phyloP scores from a whole-genome alignment of 148 eudicot species.

The Rhododendron kiyosumense region DNA sequence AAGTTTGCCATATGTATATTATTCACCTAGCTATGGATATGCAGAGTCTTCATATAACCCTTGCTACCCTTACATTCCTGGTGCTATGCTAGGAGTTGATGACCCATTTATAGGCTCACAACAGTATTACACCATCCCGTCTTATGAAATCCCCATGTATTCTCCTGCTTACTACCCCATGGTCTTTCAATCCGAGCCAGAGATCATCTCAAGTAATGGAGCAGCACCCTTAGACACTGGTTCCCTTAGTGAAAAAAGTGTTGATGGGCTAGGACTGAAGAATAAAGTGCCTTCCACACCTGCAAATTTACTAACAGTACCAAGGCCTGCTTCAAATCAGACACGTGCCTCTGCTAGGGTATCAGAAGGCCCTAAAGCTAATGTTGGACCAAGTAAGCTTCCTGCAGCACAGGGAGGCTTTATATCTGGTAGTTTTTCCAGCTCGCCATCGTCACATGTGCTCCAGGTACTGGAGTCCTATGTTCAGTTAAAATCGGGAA shows the following conservation, averaged over 20 bases:
- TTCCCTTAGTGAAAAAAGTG: constrained; percentile 23
- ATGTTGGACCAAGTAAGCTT: constrained; percentile 47
- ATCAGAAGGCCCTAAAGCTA: constrained; percentile 37
- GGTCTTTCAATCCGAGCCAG: constrained; percentile 49
- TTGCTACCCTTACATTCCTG: constrained; percentile 95
- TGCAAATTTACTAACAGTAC: constrained; percentile 10
- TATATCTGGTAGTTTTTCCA: constrained; percentile 30
- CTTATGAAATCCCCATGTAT: constrained; percentile 51
- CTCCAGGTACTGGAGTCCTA: constrained; percentile 55
- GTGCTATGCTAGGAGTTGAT: constrained; percentile 85
- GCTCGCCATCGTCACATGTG: constrained; percentile 35
- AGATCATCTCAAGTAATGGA: constrained; percentile 29
- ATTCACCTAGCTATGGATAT: constrained; percentile 77
- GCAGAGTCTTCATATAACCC: constrained; percentile 81
- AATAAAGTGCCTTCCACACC: constrained; percentile 39
- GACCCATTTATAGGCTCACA: constrained; percentile 57
- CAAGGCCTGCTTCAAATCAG: constrained; percentile 46
- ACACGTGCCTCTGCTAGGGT: constrained; percentile 29
- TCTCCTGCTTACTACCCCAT: constrained; percentile 56
- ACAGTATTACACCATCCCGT: constrained; percentile 62
- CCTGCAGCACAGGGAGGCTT: constrained; percentile 30
- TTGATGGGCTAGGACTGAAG: constrained; percentile 33
- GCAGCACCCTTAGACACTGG: constrained; percentile 31
- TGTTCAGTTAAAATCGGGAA: not conserved
- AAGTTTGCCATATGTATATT: constrained; percentile 68